These are phyloP conservation scores for Mollisiaceae sp. DNA, from an alignment of 2,329 filamentous ascomycete genomes.

Conservation along the genomic window DNA sequence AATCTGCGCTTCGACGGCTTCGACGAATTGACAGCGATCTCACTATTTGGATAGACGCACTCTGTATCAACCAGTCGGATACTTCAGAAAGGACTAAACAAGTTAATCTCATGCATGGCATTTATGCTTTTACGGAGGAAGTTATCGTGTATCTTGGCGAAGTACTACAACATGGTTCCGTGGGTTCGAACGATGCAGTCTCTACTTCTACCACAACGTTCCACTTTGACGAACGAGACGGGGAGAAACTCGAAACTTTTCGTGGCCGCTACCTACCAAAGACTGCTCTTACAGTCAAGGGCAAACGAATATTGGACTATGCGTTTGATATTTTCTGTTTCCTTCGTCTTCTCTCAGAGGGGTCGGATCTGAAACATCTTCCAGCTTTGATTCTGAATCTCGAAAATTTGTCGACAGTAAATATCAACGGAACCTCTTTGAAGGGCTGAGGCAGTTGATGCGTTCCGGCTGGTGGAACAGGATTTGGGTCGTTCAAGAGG, in stretches of 20 bases:
- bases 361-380: neutral
- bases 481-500: conserved; percentile 29
- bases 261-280: neutral
- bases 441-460: conserved; percentile 13
- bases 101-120: conserved; percentile 23
- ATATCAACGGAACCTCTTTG: conserved; percentile 17
- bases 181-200: neutral
- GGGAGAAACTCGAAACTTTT: neutral
- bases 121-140: conserved; percentile 10
- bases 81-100: conserved; percentile 15
- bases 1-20: conserved; percentile 19
- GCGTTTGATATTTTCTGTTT: conserved; percentile 6
- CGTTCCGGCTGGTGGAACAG: conserved; percentile 21
- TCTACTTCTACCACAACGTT: neutral
- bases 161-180: neutral
- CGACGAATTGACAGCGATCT: neutral
- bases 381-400: neutral
- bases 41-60: conserved; percentile 11
- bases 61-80: conserved; percentile 24
- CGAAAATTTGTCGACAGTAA: neutral
- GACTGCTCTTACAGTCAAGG: neutral
- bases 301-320: neutral
- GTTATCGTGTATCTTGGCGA: conserved; percentile 24
- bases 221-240: conserved; percentile 7
- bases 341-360: neutral